These are phyloP conservation scores for Ceratorhiza oryzae-sativae DNA, from an alignment of 1,284 basidiomycete genomes.

Conservation along the genomic window DNA sequence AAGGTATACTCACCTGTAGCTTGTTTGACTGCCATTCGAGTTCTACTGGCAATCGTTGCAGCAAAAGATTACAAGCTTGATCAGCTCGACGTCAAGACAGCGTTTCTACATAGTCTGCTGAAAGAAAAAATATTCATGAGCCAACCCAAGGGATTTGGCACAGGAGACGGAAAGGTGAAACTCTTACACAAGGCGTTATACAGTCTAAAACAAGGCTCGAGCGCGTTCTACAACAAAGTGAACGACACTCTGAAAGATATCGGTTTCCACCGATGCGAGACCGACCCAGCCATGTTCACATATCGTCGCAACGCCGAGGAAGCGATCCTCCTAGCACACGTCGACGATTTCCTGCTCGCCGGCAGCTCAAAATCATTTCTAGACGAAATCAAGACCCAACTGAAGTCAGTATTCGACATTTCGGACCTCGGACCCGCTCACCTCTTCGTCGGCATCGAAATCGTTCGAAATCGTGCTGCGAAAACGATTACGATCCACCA, in stretches of 20 bases:
- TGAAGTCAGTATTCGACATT: not conserved
- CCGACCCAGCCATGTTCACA: not conserved
- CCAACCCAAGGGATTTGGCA: slow-evolving; percentile 38
- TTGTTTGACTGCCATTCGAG: slow-evolving; percentile 49
- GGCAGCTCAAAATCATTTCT: not conserved
- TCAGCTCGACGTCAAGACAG: slow-evolving; percentile 55
- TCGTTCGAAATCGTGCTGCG: not conserved
- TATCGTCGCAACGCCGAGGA: not conserved
- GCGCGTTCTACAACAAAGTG: not conserved
- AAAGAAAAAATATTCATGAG: slow-evolving; percentile 44
- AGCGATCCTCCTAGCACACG: not conserved
- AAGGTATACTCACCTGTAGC: slow-evolving; percentile 55
- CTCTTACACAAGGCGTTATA: not conserved
- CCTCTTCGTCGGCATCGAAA: not conserved
- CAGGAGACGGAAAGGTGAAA: not conserved
- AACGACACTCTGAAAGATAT: not conserved
- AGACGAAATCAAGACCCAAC: not conserved
- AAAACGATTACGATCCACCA: not conserved
- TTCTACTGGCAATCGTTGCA: slow-evolving; percentile 53
- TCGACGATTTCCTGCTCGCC: not conserved
- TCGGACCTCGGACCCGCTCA: not conserved
- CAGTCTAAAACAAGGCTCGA: not conserved
- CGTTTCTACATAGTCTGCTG: slow-evolving; percentile 48
- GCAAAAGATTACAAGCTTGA: slow-evolving; percentile 50
- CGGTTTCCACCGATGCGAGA: not conserved